Evolutionary conservation across 2,329 filamentous ascomycete genomes (phyloP).

Genomic region (Thielaviopsis cerberus): DNA sequence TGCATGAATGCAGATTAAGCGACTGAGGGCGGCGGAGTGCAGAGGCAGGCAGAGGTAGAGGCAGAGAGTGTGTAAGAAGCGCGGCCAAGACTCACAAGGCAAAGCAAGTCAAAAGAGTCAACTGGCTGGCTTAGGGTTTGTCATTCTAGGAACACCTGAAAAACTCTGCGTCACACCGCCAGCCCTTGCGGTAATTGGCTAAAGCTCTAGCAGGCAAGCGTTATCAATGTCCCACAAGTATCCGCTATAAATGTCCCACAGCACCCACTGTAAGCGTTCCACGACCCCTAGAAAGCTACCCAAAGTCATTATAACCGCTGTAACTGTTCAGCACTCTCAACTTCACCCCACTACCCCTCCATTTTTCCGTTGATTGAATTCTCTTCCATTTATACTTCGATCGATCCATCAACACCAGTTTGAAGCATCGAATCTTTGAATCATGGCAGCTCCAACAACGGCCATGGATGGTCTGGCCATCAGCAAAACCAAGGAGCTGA

Average conservation of each 20-base stretch:
- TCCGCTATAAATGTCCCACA: not conserved
- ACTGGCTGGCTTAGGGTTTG: not conserved
- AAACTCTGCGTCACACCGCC: not conserved
- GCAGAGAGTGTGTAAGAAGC: not conserved
- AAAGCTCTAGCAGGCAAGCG: too few species aligned
- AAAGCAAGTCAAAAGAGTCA: not conserved
- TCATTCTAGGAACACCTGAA: not conserved
- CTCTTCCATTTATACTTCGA: not conserved
- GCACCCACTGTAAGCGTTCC: not conserved
- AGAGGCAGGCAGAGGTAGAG: constrained; percentile 20
- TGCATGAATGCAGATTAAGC: not conserved
- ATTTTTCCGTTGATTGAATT: not conserved
- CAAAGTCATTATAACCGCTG: too few species aligned
- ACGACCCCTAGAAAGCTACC: not conserved
- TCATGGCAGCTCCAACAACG: constrained; percentile 16
- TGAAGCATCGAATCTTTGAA: not conserved
- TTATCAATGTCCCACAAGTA: not conserved
- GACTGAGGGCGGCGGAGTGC: too few species aligned
- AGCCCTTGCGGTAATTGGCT: too few species aligned
- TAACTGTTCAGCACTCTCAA: too few species aligned
- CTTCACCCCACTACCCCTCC: not conserved
- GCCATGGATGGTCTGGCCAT: constrained; percentile 33
- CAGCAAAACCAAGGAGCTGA: constrained; percentile 43
- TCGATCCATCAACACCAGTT: not conserved
- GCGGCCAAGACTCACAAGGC: not conserved